Evolutionary conservation across 805 yeast species (phyloP).

Genomic region (Saccharomycopsis amapae): DNA sequence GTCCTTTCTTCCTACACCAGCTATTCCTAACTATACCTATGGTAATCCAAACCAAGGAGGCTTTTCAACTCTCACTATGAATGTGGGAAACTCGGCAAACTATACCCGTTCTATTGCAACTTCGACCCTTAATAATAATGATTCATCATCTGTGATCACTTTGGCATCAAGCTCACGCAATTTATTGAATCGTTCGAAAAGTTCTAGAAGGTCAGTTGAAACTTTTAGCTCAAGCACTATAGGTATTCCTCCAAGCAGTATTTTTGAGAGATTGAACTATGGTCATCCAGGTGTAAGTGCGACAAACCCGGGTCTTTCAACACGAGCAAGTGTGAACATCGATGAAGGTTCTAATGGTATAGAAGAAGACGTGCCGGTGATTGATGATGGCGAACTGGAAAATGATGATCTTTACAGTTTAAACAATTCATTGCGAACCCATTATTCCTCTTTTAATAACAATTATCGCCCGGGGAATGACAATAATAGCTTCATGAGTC

Average conservation of each 20-base stretch:
- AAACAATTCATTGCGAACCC: conserved; percentile 16
- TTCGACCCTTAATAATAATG: conserved; percentile 16
- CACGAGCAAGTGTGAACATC: not conserved
- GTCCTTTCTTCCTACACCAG: not conserved
- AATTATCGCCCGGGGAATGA: conserved; percentile 8
- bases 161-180: conserved; percentile 20
- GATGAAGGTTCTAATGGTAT: not conserved
- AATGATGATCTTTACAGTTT: conserved; percentile 19
- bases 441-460: conserved; percentile 4
- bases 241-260: conserved; percentile 22
- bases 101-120: conserved; percentile 15
- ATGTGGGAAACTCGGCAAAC: not conserved
- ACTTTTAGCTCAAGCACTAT: conserved; percentile 21
- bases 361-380: not conserved
- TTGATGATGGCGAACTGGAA: not conserved
- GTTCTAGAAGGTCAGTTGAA: conserved; percentile 21
- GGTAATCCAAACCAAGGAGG: too few relatives aligned
- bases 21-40: not conserved
- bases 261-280: conserved; percentile 19
- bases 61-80: too few relatives aligned
- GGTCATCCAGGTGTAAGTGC: not conserved
- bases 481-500: conserved; percentile 13
- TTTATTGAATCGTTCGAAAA: conserved; percentile 18
- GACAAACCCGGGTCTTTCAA: not conserved
- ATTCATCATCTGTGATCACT: conserved; percentile 19